These are phyloP conservation scores for Hypoxylon sp. DNA, from an alignment of 2,329 filamentous ascomycete genomes.

Conservation along the genomic window DNA sequence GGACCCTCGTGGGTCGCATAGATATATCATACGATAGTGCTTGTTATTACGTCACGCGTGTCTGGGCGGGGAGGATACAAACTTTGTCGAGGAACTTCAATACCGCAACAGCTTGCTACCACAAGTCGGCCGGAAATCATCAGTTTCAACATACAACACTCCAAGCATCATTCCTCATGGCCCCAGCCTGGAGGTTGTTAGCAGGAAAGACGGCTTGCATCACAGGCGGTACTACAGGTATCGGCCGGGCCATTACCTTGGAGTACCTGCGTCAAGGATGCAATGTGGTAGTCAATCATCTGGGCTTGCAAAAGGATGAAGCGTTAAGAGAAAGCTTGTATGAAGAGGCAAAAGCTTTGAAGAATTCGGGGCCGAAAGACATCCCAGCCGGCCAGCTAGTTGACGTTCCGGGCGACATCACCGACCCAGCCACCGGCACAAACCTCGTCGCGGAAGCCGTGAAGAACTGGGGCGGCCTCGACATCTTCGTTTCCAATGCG, in stretches of 20 bases:
- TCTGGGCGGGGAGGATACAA: too few relatives aligned
- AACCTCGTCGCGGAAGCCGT: slow-evolving; percentile 3
- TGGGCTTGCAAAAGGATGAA: not conserved
- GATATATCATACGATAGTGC: too few relatives aligned
- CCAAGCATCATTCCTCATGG: too few relatives aligned
- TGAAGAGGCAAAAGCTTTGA: too few relatives aligned
- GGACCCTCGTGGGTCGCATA: too few relatives aligned
- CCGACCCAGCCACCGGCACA: slow-evolving; percentile 1
- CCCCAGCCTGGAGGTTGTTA: not conserved
- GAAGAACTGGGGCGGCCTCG: slow-evolving; percentile 4
- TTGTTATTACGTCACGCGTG: too few relatives aligned
- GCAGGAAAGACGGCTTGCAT: not conserved
- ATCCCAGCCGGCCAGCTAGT: not conserved
- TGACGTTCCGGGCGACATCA: slow-evolving; percentile 9
- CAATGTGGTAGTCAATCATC: slow-evolving; percentile 59
- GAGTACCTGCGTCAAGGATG: slow-evolving; percentile 81
- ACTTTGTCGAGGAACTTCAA: too few relatives aligned
- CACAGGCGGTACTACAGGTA: slow-evolving; percentile 76
- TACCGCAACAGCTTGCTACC: too few relatives aligned
- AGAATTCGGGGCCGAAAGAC: too few relatives aligned
- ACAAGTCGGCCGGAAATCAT: too few relatives aligned
- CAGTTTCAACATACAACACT: too few relatives aligned
- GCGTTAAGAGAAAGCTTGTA: too few relatives aligned
- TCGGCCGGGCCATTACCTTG: slow-evolving; percentile 83
- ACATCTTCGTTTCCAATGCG: slow-evolving; percentile 17